Conservation (phyloP, 1,284 basidiomycete species). For the Testicularia cyperi region DNA sequence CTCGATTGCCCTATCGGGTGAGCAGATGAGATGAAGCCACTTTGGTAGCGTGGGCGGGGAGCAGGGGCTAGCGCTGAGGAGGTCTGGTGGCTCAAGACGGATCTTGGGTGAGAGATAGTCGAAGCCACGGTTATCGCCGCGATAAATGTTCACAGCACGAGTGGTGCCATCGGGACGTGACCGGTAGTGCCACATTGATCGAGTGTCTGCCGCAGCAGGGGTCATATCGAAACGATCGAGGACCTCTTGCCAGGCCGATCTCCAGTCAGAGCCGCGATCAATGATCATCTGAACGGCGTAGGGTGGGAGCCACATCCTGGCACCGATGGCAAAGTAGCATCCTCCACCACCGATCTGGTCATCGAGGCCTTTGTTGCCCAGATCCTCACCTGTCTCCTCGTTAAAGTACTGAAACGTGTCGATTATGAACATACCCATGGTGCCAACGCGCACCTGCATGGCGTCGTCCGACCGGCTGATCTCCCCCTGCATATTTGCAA, state of each 20-base stretch:
- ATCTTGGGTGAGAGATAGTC: constrained; percentile 76
- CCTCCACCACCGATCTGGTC: constrained; percentile 85
- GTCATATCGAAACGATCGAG: constrained; percentile 68
- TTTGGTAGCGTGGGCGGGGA: constrained; percentile 64
- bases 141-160: constrained; percentile 75
- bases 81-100: constrained; percentile 72
- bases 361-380: constrained; percentile 24
- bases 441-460: constrained; percentile 12
- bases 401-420: constrained; percentile 37
- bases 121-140: constrained; percentile 73
- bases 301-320: constrained; percentile 69
- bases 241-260: constrained; percentile 65
- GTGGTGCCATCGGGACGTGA: constrained; percentile 68
- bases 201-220: constrained; percentile 56
- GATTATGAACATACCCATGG: constrained; percentile 50
- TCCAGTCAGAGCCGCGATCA: constrained; percentile 80
- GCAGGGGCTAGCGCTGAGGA: constrained; percentile 64
- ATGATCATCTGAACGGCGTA: constrained; percentile 68
- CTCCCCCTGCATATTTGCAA: no score
- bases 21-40: constrained; percentile 82
- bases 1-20: constrained; percentile 70
- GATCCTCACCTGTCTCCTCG: constrained; percentile 7
- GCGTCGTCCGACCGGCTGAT: no score
- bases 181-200: constrained; percentile 74
- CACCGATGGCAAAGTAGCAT: constrained; percentile 69